Conservation (phyloP, 2,329 filamentous ascomycete genomes). For the Exophiala sp. region DNA sequence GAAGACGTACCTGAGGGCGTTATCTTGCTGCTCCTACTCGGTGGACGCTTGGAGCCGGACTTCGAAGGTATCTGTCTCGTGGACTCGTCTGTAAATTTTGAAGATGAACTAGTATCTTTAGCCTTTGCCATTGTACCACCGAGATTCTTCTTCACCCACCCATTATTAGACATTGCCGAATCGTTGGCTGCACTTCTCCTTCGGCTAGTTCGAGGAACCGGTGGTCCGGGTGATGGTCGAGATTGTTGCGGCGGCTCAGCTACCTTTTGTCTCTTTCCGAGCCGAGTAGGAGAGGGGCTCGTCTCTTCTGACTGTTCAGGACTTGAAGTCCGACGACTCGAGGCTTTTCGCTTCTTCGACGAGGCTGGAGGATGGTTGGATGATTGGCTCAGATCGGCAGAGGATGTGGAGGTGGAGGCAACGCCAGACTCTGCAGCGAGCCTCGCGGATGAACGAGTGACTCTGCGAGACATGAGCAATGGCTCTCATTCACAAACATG, state of each 20-base stretch:
- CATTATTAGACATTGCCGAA: constrained; percentile 34
- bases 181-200: constrained; percentile 18
- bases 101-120: constrained; percentile 50
- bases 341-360: constrained; percentile 66
- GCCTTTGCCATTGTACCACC: constrained; percentile 18
- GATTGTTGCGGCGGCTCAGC: constrained; percentile 47
- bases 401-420: constrained; percentile 37
- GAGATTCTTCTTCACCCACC: constrained; percentile 9
- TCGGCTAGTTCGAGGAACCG: constrained; percentile 14
- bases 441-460: constrained; percentile 90
- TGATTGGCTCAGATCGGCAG: constrained; percentile 22
- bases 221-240: constrained; percentile 33
- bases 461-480: constrained; percentile 90
- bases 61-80: constrained; percentile 51
- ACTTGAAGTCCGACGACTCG: constrained; percentile 48
- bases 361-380: constrained; percentile 40
- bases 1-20: constrained; percentile 48
- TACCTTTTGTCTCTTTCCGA: constrained; percentile 64
- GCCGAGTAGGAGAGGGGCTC: constrained; percentile 42
- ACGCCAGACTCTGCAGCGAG: constrained; percentile 62
- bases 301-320: constrained; percentile 35
- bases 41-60: constrained; percentile 59
- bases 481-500: constrained; percentile 29
- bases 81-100: constrained; percentile 59
- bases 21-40: constrained; percentile 67